These are phyloP conservation scores for Cercospora brassicicola DNA, from an alignment of 2,329 filamentous ascomycete genomes.

Conservation along the genomic window DNA sequence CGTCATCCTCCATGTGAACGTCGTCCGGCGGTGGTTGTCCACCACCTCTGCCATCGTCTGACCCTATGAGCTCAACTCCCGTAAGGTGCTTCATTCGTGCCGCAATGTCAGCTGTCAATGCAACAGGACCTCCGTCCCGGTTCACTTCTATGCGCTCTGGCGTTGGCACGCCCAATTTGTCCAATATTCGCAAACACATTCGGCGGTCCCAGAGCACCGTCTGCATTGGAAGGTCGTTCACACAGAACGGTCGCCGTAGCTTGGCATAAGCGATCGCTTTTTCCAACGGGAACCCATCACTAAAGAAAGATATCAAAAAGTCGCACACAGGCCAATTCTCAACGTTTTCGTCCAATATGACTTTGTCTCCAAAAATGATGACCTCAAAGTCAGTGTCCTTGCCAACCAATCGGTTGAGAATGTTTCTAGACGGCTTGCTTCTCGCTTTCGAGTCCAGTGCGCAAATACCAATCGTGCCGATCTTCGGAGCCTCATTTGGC, in stretches of 20 bases:
- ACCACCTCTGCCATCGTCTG: slow-evolving; percentile 65
- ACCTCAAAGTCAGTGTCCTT: slow-evolving; percentile 95
- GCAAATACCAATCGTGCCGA: slow-evolving; percentile 83
- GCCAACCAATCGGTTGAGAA: slow-evolving; percentile 85
- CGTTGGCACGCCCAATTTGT: slow-evolving; percentile 85
- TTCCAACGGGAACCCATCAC: slow-evolving; percentile 91
- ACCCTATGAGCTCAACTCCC: slow-evolving; percentile 71
- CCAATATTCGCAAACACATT: slow-evolving; percentile 81
- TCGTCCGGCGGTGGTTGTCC: slow-evolving; percentile 59
- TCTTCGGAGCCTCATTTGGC: slow-evolving; percentile 53
- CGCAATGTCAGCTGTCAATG: slow-evolving; percentile 76
- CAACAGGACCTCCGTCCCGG: slow-evolving; percentile 80
- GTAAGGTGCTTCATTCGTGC: slow-evolving; percentile 78
- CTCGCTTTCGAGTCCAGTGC: slow-evolving; percentile 93
- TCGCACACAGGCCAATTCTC: slow-evolving; percentile 97
- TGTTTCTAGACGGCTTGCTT: slow-evolving; percentile 95
- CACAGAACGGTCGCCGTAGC: slow-evolving; percentile 90
- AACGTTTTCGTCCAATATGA: slow-evolving; percentile 93
- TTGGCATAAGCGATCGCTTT: slow-evolving; percentile 96
- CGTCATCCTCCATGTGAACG: slow-evolving; percentile 85
- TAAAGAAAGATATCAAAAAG: slow-evolving; percentile 97
- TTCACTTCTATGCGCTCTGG: slow-evolving; percentile 87
- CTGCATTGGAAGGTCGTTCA: slow-evolving; percentile 97
- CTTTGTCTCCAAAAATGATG: slow-evolving; percentile 97
- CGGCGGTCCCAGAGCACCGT: slow-evolving; percentile 95